Conservation (phyloP, 352 stramenopile genomes). For the Phytophthora fragariae region DNA sequence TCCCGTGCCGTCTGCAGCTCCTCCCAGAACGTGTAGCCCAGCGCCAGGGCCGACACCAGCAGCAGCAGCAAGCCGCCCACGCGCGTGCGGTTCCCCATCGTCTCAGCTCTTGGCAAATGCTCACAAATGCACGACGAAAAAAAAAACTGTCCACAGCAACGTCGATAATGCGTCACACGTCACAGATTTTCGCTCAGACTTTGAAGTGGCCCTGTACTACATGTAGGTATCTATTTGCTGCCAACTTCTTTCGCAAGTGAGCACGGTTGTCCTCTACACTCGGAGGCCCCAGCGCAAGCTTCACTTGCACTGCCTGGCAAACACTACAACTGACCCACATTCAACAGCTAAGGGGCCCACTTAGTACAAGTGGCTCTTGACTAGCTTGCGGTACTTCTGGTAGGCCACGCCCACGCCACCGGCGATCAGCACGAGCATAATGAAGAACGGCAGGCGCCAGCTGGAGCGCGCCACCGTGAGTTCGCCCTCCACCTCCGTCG, state of each 20-base stretch:
- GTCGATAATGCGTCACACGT: slow-evolving; percentile 14
- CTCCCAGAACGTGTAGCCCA: slow-evolving; percentile 64
- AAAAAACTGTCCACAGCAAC: slow-evolving; percentile 12
- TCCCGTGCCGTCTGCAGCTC: slow-evolving; percentile 50
- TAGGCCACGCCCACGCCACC: slow-evolving; percentile 71
- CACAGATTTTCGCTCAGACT: slow-evolving; percentile 8
- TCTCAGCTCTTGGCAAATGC: slow-evolving; percentile 20
- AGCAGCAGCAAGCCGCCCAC: slow-evolving; percentile 51
- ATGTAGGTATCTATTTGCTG: slow-evolving; percentile 34
- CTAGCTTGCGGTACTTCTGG: slow-evolving; percentile 88
- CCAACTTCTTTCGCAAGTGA: not conserved
- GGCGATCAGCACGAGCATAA: slow-evolving; percentile 72
- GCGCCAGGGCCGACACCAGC: slow-evolving; percentile 40
- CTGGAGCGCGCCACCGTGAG: slow-evolving; percentile 64
- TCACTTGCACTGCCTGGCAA: slow-evolving; percentile 20
- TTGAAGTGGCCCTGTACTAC: not conserved
- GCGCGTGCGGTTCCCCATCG: slow-evolving; percentile 64
- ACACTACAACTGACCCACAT: slow-evolving; percentile 35
- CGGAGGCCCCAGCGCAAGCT: slow-evolving; percentile 4
- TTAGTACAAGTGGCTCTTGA: slow-evolving; percentile 88
- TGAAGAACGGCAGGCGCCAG: slow-evolving; percentile 85
- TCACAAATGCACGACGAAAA: slow-evolving; percentile 23
- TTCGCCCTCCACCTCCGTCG: slow-evolving; percentile 71
- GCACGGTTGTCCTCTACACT: slow-evolving; percentile 13
- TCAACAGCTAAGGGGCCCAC: slow-evolving; percentile 11